These are phyloP conservation scores for Globisporangium okanoganense DNA, from an alignment of 352 stramenopile species.

Conservation along the genomic window DNA sequence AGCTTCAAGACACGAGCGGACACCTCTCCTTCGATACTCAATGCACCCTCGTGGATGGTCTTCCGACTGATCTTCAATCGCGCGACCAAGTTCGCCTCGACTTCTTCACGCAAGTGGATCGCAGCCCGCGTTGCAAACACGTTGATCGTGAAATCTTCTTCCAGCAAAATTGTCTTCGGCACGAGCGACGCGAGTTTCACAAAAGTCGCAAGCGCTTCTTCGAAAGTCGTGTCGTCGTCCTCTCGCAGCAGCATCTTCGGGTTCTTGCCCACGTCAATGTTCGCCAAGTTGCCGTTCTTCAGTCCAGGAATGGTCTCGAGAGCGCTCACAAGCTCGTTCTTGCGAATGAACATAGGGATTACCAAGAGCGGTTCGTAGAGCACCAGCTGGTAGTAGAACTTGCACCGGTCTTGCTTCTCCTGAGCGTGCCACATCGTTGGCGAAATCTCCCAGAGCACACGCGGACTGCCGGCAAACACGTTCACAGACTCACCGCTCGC, in stretches of 20 bases:
- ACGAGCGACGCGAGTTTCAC: constrained; percentile 59
- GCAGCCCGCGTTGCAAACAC: constrained; percentile 48
- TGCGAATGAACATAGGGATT: constrained; percentile 62
- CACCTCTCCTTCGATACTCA: constrained; percentile 56
- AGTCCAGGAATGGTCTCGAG: constrained; percentile 74
- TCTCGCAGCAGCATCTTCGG: constrained; percentile 47
- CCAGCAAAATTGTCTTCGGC: constrained; percentile 48
- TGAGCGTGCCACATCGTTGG: constrained; percentile 50
- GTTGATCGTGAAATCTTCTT: constrained; percentile 57
- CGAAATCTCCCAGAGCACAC: constrained; percentile 62
- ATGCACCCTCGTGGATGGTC: constrained; percentile 43
- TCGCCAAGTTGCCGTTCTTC: constrained; percentile 63
- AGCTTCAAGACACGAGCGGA: constrained; percentile 79
- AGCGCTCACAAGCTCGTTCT: constrained; percentile 86
- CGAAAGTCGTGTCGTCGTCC: constrained; percentile 43
- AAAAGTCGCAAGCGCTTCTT: constrained; percentile 49
- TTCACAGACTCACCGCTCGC: constrained; percentile 50
- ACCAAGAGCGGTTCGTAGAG: constrained; percentile 55
- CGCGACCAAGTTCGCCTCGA: constrained; percentile 60
- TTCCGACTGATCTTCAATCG: constrained; percentile 62
- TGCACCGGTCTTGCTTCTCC: constrained; percentile 47
- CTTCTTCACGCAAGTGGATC: constrained; percentile 67
- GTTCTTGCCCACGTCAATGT: constrained; percentile 64
- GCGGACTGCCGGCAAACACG: constrained; percentile 71
- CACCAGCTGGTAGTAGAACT: constrained; percentile 66